These are phyloP conservation scores for Saccharomycopsis phalli DNA, from an alignment of 1,139 yeast genomes.

Conservation along the genomic window DNA sequence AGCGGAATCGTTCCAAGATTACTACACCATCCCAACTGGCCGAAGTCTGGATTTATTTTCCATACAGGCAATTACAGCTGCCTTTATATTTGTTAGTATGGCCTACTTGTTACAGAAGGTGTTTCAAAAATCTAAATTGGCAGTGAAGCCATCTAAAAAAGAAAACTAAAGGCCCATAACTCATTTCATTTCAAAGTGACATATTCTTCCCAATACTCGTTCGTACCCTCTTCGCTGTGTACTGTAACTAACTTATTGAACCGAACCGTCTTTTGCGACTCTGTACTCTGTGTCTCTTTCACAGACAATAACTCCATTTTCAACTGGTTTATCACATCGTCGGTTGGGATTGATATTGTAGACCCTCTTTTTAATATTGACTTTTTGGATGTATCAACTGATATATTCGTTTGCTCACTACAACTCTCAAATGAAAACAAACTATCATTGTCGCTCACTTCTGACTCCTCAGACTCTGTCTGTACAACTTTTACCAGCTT, in stretches of 20 bases:
- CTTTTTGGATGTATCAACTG: background rate
- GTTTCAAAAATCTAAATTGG: background rate
- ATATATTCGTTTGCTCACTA: background rate
- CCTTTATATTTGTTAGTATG: conserved; percentile 8
- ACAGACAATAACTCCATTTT: background rate
- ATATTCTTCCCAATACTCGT: conserved; percentile 1
- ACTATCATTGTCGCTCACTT: background rate
- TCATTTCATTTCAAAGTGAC: background rate
- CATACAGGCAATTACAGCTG: conserved; percentile 9
- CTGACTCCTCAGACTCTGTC: too few relatives aligned
- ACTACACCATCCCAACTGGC: conserved; percentile 13
- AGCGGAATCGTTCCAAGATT: conserved; percentile 5
- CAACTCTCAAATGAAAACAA: background rate
- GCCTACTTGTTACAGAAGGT: conserved; percentile 3
- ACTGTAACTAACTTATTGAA: background rate
- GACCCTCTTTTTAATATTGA: conserved; percentile 1
- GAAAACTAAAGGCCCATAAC: background rate
- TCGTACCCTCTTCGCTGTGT: background rate
- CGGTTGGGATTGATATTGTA: background rate
- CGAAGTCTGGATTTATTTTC: conserved; percentile 1
- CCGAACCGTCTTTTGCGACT: background rate
- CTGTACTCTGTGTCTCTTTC: background rate
- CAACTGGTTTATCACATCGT: background rate
- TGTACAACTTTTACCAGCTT: too few relatives aligned
- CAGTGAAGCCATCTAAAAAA: background rate